Evolutionary conservation across 129 eudicot species (phyloP).

Genomic region (Solidago caesia): DNA sequence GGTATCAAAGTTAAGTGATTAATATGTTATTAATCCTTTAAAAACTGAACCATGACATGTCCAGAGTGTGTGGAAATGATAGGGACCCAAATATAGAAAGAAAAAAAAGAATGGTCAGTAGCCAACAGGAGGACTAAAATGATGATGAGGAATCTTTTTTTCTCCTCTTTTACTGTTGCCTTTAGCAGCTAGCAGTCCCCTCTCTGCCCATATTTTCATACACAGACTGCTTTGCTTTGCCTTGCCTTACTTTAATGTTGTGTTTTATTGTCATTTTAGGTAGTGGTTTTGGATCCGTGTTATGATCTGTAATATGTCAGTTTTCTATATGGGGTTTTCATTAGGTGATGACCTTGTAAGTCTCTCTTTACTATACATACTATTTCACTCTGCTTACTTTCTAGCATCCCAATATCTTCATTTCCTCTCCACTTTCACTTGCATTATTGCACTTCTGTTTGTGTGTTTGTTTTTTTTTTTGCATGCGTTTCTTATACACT

Average conservation of each 20-base stretch:
- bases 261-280: constrained; percentile 26
- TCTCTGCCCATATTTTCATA: constrained; percentile 6
- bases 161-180: constrained; percentile 40
- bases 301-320: constrained; percentile 21
- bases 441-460: constrained; percentile 1
- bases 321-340: constrained; percentile 39
- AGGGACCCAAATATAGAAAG: constrained; percentile 52
- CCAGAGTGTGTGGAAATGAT: constrained; percentile 12
- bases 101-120: constrained; percentile 33
- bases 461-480: not conserved
- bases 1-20: no score
- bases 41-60: not conserved
- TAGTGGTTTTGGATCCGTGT: constrained; percentile 27
- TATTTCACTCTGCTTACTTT: not conserved
- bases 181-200: constrained; percentile 33
- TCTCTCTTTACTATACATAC: not conserved
- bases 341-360: constrained; percentile 30
- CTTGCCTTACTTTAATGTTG: not conserved
- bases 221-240: constrained; percentile 8
- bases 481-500: not conserved
- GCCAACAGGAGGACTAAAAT: constrained; percentile 28
- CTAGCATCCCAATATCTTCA: constrained; percentile 4
- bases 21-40: no score
- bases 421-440: constrained; percentile 17
- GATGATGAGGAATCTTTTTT: constrained; percentile 37